Base-by-base conservation (phyloP, 208 protist genomes). In the Tritrichomonas foetus region DNA sequence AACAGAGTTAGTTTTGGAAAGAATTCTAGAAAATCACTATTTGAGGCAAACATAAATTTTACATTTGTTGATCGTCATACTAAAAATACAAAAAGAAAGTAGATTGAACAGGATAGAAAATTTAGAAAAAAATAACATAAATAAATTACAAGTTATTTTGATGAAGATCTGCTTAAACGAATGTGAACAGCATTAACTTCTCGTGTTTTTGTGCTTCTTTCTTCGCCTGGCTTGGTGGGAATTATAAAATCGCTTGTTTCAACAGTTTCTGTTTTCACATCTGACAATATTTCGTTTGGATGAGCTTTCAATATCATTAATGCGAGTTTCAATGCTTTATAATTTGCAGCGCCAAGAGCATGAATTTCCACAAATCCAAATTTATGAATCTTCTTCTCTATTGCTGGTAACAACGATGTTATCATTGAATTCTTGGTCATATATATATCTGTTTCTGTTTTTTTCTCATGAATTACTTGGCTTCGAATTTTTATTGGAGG, bases 391-490 rank as follows among this genome's bases (percentile, higher is more conserved):
- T 30, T 11, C n/a, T 69, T 69, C n/a, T 69, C 64, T 8, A 69
- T 69, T 69, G 27, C n/a, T 16, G 64, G 25, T n/a, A 69, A n/a
- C 13, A 69, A 5, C 27, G 64, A 69, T n/a, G 11, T 69, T n/a
- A 69, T 33, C 13, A n/a, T 33, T n/a, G 27, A 33, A 69, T 69
- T n/a, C n/a, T 69, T 69, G 8, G 64, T 69, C 22, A 69, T 33
- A 69, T 69, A 69, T n/a, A 69, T n/a, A 69, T 69, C 64, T n/a
- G 64, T 69, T n/a, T 69, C 64, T 69, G 13, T 69, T 69, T 69
- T 69, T 69, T 8, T 8, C 5, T 69, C 64, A 69, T 69, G 64
- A 33, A n/a, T 30, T n/a, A 69, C 25, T 69, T 69, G 8, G 11
- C 64, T n/a, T n/a, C 64, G 64, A 33, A 69, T 69, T 5, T 8